Evolutionary conservation across 2,329 filamentous ascomycete genomes (phyloP).

Genomic region (Ophiosphaerella herpotricha): DNA sequence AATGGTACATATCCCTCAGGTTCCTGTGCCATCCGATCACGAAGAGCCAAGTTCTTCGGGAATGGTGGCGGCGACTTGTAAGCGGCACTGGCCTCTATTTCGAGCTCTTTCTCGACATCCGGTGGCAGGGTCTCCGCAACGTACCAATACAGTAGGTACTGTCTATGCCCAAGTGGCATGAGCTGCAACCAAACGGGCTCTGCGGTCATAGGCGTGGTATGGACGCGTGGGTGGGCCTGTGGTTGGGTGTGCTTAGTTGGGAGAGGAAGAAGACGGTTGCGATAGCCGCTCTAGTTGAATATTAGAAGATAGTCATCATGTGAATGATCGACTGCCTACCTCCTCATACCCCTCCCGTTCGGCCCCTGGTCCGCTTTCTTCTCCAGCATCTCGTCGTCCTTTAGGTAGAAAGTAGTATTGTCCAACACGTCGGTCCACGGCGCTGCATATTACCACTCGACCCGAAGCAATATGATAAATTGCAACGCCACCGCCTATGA

Average conservation of each 20-base stretch:
- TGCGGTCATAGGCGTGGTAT: conserved; percentile 35
- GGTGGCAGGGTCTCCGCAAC: conserved; percentile 53
- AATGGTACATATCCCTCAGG: conserved; percentile 50
- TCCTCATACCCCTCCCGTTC: conserved; percentile 58
- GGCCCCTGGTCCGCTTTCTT: conserved; percentile 49
- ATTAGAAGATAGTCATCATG: background rate
- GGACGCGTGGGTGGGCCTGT: conserved; percentile 38
- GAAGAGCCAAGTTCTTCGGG: conserved; percentile 42
- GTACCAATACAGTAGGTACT: conserved; percentile 56
- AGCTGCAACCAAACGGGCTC: conserved; percentile 56
- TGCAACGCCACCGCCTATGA: conserved; percentile 49
- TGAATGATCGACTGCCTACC: conserved; percentile 23
- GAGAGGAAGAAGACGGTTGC: conserved; percentile 55
- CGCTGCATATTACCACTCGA: conserved; percentile 55
- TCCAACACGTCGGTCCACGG: conserved; percentile 36
- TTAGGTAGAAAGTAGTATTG: conserved; percentile 56
- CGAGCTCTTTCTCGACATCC: conserved; percentile 33
- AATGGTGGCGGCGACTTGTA: conserved; percentile 48
- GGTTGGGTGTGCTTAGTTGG: conserved; percentile 52
- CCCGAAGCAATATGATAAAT: conserved; percentile 56
- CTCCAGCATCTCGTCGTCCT: conserved; percentile 53
- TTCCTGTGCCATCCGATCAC: conserved; percentile 47
- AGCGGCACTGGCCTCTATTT: conserved; percentile 23
- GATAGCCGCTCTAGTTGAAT: conserved; percentile 49
- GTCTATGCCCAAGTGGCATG: conserved; percentile 43